Conservation (phyloP, 352 stramenopile species). For the Globisporangium splendens region DNA sequence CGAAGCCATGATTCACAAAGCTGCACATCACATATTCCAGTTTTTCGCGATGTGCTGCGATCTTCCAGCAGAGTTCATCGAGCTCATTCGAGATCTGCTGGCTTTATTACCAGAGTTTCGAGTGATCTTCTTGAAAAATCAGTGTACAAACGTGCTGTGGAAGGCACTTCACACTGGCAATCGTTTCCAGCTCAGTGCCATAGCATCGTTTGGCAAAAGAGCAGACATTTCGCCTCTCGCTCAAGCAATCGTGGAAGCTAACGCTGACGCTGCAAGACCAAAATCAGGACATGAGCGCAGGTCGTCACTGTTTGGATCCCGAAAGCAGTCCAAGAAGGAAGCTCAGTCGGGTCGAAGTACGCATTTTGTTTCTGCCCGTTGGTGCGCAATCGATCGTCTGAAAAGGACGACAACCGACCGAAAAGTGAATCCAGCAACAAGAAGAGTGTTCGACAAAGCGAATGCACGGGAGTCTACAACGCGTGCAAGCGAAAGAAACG, state of each 20-base stretch:
- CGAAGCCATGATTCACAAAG: slow-evolving; percentile 30
- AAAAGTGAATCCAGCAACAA: not conserved
- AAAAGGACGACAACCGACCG: not conserved
- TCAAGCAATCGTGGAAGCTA: slow-evolving; percentile 8
- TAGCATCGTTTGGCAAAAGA: not conserved
- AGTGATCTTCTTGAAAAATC: slow-evolving; percentile 38
- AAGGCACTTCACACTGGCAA: slow-evolving; percentile 37
- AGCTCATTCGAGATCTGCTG: slow-evolving; percentile 40
- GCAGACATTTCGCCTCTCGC: slow-evolving; percentile 6
- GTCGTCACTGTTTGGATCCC: slow-evolving; percentile 30
- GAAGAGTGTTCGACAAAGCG: not conserved
- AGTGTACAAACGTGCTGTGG: slow-evolving; percentile 41
- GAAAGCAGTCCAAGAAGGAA: slow-evolving; percentile 4
- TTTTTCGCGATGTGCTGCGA: slow-evolving; percentile 31
- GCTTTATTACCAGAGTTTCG: slow-evolving; percentile 30
- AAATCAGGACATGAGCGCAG: slow-evolving; percentile 14
- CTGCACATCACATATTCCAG: slow-evolving; percentile 49
- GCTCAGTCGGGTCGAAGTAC: slow-evolving; percentile 12
- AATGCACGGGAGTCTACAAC: slow-evolving; percentile 8
- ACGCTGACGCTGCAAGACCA: not conserved
- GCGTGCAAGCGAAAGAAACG: slow-evolving; percentile 16
- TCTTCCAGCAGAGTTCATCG: slow-evolving; percentile 31
- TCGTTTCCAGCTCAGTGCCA: slow-evolving; percentile 7
- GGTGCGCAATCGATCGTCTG: not conserved
- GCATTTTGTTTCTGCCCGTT: slow-evolving; percentile 13